Evolutionary conservation across 192 early-diverging fungal genomes (phyloP), one percentile per base, ranked within the genome.

Genomic region (Podila epicladia): DNA sequence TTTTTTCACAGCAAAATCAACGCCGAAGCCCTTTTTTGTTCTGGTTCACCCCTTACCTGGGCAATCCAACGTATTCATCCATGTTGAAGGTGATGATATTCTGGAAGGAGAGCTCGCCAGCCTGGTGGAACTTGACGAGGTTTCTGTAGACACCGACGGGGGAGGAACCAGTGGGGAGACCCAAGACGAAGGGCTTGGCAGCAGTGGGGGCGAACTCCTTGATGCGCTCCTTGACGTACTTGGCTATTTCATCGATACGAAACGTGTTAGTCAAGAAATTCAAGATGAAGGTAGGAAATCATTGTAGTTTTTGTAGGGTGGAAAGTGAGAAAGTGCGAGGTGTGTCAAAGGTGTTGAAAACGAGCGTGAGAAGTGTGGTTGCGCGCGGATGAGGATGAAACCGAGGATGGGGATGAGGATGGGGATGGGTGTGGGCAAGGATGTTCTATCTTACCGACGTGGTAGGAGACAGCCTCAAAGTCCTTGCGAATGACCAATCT

Each of bases 21-120:
- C 22, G 8, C 58, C 50, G 13, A 64, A 20, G 33, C 11, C 37
- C 15, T 5, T 19, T 2, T 9, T 38, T 55, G n/a, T n/a, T 22
- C 28, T 29, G 32, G 2, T 5, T 33, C 33, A 5, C 26, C n/a
- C 19, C 51, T 83, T 85, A 86, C 85, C 91, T 89, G 38, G 94
- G 93, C 57, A 96, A 82, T 63, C 93, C 91, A 57, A 94, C 93
- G 75, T 95, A 95, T 83, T 95, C 93, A 75, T 95, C 94, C 94
- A 96, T 96, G 83, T 96, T 96, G 86, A 96, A 96, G n/a, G 93
- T 92, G 55, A 96, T 90, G 8, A 96, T 92, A 59, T 96, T 73
- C 75, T 92, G 87, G 84, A 95, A 95, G 37, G 91, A 91, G 51
- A 95, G 78, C 58, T 87, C 85, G 37, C 92, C 93, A 38, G 87